Base-by-base conservation (phyloP, 371 early-diverging fungal species). In the Mortierella sp. region DNA sequence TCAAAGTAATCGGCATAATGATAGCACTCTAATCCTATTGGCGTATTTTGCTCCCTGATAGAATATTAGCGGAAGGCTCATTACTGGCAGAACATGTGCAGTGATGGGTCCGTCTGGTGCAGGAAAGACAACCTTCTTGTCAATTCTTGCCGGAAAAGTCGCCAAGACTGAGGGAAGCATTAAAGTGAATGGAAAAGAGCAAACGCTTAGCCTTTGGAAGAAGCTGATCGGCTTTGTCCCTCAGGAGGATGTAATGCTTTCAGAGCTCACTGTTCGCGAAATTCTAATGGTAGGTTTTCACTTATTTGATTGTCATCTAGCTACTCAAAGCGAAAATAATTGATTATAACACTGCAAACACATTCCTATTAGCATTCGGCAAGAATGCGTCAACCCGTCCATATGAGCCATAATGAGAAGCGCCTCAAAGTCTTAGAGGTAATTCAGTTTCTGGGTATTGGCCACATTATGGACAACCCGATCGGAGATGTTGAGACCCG, bases 141-240 rank as follows among this genome's bases (percentile, higher is more conserved):
- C 89, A 12, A 79, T 86, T n/a, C 82, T 92, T 0, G 76, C 89
- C 1, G 89, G 90, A 31, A 88, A 83, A 64, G 89, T 85, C 22
- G 92, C 90, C 26, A 88, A 88, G 65, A 85, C 93, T 2, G 75
- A 81, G 10, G 88, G 93, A 37, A 85, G 86, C 37, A 84, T 95
- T 57, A 74, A 66, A 37, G 87, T 93, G 55, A 93, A 94, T 76
- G 91, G 89, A 17, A 80, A 82, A 49, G 85, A 87, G 67, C 85
- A 86, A 40, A 86, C 87, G 26, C 83, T 93, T 19, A 75, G 76
- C 31, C 82, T 83, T 12, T 93, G 89, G 83, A 87, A 91, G 70
- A 93, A 93, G 74, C 75, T 92, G 47, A 86, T 92, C 43, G 94
- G 87, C 26, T 83, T 83, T 31, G 91, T 93, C 8, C 91, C 92